A percentile compares a stretch with the other conserved stretches of the same genome.
These are phyloP conservation scores for Przewalskia tangutica DNA, from an alignment of 257 asterid species.

Conservation along the genomic window DNA sequence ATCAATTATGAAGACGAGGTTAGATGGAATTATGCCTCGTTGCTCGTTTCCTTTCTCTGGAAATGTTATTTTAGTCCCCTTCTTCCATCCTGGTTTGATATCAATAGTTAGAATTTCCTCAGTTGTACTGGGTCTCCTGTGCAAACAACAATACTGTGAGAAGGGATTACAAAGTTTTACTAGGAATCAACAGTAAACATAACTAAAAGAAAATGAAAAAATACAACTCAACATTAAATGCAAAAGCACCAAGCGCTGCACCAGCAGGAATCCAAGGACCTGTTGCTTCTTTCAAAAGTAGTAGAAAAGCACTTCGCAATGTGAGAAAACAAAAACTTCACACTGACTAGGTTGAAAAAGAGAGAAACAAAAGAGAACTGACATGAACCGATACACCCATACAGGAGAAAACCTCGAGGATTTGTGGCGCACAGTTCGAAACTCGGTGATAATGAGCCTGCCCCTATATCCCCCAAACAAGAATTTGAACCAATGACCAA, in stretches of 20 bases:
- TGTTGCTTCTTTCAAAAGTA: not conserved
- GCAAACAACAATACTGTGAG: not conserved
- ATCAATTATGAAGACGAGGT: constrained; percentile 71
- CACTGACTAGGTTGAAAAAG: not conserved
- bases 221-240: not conserved
- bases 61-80: constrained; percentile 90
- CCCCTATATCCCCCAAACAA: not conserved
- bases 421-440: not conserved
- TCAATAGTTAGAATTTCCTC: constrained; percentile 75
- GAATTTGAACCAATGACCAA: not conserved
- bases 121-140: constrained; percentile 53
- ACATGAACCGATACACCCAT: not conserved
- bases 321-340: not conserved
- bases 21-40: constrained; percentile 71
- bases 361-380: not conserved
- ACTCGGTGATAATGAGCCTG: not conserved
- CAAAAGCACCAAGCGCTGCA: not conserved
- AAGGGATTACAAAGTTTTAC: not conserved
- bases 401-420: not conserved
- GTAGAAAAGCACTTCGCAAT: not conserved
- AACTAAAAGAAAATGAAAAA: not conserved
- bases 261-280: constrained; percentile 3
- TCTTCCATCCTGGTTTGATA: constrained; percentile 93
- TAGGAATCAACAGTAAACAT: not conserved
- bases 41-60: constrained; percentile 85